A percentile compares a stretch with the other conserved stretches of the same genome.
These are phyloP conservation scores for Yarrowia porcina DNA, from an alignment of 805 yeast species.

Conservation along the genomic window DNA sequence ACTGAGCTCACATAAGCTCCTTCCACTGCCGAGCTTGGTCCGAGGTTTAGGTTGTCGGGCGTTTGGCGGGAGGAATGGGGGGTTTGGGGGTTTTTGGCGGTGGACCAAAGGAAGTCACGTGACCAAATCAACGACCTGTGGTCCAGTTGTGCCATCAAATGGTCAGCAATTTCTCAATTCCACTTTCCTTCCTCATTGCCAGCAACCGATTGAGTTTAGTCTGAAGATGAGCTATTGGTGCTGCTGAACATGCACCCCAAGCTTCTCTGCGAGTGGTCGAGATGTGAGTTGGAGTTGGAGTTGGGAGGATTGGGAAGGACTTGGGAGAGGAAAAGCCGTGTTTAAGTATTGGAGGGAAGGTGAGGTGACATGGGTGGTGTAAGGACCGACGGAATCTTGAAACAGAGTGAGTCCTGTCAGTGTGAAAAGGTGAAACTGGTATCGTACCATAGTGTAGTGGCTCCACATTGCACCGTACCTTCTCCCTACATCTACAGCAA, in stretches of 20 bases:
- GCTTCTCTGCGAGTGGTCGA: neutral
- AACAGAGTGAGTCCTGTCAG: too few species aligned
- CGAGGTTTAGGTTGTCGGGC: slow-evolving; percentile 17
- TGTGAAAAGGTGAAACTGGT: too few species aligned
- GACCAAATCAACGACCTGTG: neutral
- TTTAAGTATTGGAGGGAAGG: too few species aligned
- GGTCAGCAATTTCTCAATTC: too few species aligned
- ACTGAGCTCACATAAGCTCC: slow-evolving; percentile 5
- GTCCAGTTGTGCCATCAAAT: too few species aligned
- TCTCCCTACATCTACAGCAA: neutral
- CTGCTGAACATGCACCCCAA: neutral
- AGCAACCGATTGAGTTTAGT: neutral
- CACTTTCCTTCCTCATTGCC: neutral
- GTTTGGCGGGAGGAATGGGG: neutral
- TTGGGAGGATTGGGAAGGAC: neutral
- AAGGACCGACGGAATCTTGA: too few species aligned
- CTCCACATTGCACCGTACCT: too few species aligned
- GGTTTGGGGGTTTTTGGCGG: neutral
- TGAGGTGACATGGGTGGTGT: neutral
- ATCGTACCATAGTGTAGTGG: too few species aligned
- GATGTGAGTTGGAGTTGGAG: neutral
- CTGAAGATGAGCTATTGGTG: neutral
- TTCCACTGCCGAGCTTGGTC: slow-evolving; percentile 21
- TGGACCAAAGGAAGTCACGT: neutral
- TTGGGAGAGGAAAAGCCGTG: neutral